These are phyloP conservation scores for Elaeagnus macrophylla DNA, from an alignment of 306 rosid genomes.

Conservation along the genomic window DNA sequence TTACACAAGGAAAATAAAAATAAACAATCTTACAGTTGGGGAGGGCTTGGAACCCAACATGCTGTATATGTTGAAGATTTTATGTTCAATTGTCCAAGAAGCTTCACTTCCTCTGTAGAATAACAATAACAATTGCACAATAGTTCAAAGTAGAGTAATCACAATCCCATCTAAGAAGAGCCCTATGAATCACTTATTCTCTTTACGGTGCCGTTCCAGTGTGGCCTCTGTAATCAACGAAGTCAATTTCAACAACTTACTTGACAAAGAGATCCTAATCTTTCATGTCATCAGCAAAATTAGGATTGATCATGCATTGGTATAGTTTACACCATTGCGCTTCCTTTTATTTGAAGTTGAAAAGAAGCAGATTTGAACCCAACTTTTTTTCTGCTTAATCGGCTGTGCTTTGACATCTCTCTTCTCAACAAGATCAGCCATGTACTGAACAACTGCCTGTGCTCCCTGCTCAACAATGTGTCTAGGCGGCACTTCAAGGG, in stretches of 20 bases:
- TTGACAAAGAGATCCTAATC: constrained; percentile 15
- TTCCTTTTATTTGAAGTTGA: constrained; percentile 69
- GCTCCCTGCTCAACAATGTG: constrained; percentile 66
- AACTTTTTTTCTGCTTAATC: constrained; percentile 57
- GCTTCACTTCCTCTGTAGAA: too few relatives aligned
- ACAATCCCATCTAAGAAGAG: background rate
- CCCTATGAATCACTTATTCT: too few relatives aligned
- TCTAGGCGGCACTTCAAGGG: constrained; percentile 89
- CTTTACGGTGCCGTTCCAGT: too few relatives aligned
- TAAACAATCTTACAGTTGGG: too few relatives aligned
- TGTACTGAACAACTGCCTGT: constrained; percentile 89
- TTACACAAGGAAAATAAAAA: too few relatives aligned
- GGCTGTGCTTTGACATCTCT: constrained; percentile 45
- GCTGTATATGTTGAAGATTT: too few relatives aligned
- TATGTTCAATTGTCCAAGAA: too few relatives aligned
- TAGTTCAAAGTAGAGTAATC: background rate
- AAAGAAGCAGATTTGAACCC: constrained; percentile 70
- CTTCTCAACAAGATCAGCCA: constrained; percentile 56
- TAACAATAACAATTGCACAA: too few relatives aligned
- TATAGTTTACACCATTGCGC: constrained; percentile 41
- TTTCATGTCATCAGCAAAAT: constrained; percentile 13
- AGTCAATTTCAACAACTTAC: constrained; percentile 30
- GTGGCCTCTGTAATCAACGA: background rate
- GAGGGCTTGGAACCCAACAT: too few relatives aligned
- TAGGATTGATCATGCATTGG: constrained; percentile 37